phyloP scores from a whole-genome alignment of 495 filamentous ascomycete genomes.

The Aspergillus olivimuriae region DNA sequence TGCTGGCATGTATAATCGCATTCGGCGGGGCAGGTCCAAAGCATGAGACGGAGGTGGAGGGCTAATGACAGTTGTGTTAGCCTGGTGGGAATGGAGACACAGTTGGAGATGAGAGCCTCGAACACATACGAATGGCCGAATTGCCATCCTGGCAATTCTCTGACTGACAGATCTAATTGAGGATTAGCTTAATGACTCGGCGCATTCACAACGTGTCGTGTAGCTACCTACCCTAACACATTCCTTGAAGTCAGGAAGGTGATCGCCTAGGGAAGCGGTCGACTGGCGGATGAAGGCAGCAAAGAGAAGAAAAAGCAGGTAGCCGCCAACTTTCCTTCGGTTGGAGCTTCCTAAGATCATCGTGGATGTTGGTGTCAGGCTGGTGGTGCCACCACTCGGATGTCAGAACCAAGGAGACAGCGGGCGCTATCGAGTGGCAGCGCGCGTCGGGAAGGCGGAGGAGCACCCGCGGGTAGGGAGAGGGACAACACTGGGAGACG shows the following conservation, averaged over 20 bases:
- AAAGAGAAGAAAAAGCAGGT: conserved; percentile 30
- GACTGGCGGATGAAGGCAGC: conserved; percentile 43
- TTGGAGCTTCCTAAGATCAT: conserved; percentile 26
- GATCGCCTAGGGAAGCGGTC: conserved; percentile 75
- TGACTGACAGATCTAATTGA: conserved; percentile 63
- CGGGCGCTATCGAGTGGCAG: conserved; percentile 10
- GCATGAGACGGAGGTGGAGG: conserved; percentile 45
- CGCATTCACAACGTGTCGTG: no score
- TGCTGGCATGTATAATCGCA: conserved; percentile 99
- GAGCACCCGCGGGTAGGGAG: no score
- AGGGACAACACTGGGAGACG: no score
- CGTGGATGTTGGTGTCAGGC: conserved; percentile 14
- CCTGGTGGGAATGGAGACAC: neutral
- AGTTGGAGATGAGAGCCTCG: neutral
- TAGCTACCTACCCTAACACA: conserved; percentile 89
- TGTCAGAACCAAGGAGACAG: conserved; percentile 13
- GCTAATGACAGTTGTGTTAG: conserved; percentile 21
- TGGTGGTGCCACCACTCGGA: no score
- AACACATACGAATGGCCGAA: conserved; percentile 40
- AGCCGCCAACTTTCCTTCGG: conserved; percentile 16
- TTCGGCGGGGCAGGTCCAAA: conserved; percentile 72
- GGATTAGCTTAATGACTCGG: conserved; percentile 7
- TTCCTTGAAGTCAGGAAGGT: conserved; percentile 79
- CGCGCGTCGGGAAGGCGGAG: no score
- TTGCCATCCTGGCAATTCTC: conserved; percentile 65